A percentile compares a stretch with the other conserved stretches of the same genome.
Evolutionary conservation across 2,329 filamentous ascomycete species (phyloP).

Genomic region (Botrytis aclada): DNA sequence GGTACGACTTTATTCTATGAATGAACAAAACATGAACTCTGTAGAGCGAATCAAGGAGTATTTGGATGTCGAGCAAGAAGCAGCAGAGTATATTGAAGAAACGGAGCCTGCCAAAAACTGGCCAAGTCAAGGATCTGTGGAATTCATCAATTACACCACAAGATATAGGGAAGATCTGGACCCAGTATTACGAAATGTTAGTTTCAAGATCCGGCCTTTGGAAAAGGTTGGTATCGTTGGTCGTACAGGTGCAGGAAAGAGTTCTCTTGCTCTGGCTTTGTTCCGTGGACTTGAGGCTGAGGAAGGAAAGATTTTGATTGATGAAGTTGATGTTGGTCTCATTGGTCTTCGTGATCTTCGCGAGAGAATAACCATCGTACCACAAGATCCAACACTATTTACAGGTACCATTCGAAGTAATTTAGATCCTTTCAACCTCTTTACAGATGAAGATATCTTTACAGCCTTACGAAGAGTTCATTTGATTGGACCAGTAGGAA

Average conservation of each 20-base stretch:
- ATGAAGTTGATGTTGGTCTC: slow-evolving; percentile 81
- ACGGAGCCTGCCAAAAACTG: slow-evolving; percentile 75
- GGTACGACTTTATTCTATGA: slow-evolving; percentile 86
- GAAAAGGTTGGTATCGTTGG: slow-evolving; percentile 98
- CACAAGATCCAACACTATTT: slow-evolving; percentile 94
- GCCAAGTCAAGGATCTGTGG: slow-evolving; percentile 80
- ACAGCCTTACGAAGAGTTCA: slow-evolving; percentile 83
- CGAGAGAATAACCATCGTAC: slow-evolving; percentile 93
- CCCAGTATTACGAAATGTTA: slow-evolving; percentile 77
- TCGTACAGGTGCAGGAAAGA: slow-evolving; percentile 93
- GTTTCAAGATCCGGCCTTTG: slow-evolving; percentile 77
- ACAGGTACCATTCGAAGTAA: slow-evolving; percentile 89
- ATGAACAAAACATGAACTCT: slow-evolving; percentile 99
- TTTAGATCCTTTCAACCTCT: slow-evolving; percentile 85
- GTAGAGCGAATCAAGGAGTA: slow-evolving; percentile 98
- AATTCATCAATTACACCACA: slow-evolving; percentile 87
- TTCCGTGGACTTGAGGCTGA: slow-evolving; percentile 94
- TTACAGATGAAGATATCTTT: slow-evolving; percentile 89
- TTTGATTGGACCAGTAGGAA: slow-evolving; percentile 60
- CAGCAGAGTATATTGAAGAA: slow-evolving; percentile 71
- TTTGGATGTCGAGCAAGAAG: slow-evolving; percentile 92
- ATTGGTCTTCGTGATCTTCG: slow-evolving; percentile 94
- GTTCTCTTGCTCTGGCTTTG: slow-evolving; percentile 85
- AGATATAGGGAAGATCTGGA: slow-evolving; percentile 86
- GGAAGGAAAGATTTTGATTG: slow-evolving; percentile 82